phyloP scores from a whole-genome alignment of 805 yeast species.

The Cyberlindnera xishuangbannaensis region DNA sequence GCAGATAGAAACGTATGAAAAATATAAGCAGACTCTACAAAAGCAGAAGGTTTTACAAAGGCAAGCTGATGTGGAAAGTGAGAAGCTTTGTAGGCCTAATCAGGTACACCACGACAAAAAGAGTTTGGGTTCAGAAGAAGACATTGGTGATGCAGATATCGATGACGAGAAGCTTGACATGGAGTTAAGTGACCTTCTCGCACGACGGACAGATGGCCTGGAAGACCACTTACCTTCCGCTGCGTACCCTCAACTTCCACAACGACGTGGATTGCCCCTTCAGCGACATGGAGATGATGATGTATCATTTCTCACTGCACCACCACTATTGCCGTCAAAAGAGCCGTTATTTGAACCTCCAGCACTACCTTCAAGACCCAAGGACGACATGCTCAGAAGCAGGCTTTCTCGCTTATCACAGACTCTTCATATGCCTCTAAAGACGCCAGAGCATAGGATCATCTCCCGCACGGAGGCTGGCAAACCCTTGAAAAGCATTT shows the following conservation, averaged over 20 bases:
- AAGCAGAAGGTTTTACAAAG: conserved; percentile 20
- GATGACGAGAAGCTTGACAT: conserved; percentile 18
- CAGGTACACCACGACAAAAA: neutral
- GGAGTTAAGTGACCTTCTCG: conserved; percentile 6
- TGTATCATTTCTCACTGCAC: neutral
- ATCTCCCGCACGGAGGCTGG: conserved; percentile 50
- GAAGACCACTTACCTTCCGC: conserved; percentile 4
- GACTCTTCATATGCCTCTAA: conserved; percentile 1
- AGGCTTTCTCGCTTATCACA: conserved; percentile 2
- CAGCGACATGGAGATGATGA: conserved; percentile 4
- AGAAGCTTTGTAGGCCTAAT: conserved; percentile 5
- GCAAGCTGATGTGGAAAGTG: conserved; percentile 12
- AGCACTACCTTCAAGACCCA: conserved; percentile 10
- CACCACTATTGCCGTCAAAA: conserved; percentile 3
- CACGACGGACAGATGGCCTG: neutral
- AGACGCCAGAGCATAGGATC: conserved; percentile 30
- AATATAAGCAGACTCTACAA: conserved; percentile 21
- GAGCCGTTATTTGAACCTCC: conserved; percentile 6
- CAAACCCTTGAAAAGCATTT: conserved; percentile 44
- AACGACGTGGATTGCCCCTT: too few relatives aligned
- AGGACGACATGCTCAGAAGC: neutral
- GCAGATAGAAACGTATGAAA: conserved; percentile 26
- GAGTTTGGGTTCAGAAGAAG: neutral
- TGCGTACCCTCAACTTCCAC: conserved; percentile 17
- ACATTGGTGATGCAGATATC: conserved; percentile 7